Evolutionary conservation across 495 filamentous ascomycete genomes (phyloP).

Genomic region (Cercophora newfieldiana): DNA sequence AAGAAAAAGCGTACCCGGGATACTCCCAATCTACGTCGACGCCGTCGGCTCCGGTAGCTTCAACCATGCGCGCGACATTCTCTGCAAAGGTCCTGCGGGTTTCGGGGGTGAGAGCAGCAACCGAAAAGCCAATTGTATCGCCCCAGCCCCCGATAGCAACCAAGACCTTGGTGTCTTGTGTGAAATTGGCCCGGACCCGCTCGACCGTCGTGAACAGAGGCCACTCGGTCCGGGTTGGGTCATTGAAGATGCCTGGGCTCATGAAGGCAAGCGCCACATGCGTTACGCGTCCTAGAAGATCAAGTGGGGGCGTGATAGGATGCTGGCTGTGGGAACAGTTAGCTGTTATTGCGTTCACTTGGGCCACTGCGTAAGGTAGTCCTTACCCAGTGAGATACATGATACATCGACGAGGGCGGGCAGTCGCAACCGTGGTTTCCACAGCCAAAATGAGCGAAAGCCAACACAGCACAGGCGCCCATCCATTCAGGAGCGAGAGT

Average conservation of each 20-base stretch:
- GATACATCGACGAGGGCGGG: conserved; percentile 44
- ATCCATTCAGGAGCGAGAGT: background rate
- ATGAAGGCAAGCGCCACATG: conserved; percentile 73
- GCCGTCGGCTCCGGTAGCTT: conserved; percentile 61
- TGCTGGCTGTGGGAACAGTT: conserved; percentile 46
- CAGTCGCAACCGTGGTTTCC: conserved; percentile 14
- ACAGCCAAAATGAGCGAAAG: conserved; percentile 22
- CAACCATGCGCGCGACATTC: conserved; percentile 65
- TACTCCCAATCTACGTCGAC: conserved; percentile 83
- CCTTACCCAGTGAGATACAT: conserved; percentile 62
- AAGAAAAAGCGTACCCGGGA: conserved; percentile 52
- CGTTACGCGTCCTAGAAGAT: conserved; percentile 51
- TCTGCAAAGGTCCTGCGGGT: conserved; percentile 59
- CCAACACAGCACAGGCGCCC: conserved; percentile 16
- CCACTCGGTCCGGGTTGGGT: conserved; percentile 46
- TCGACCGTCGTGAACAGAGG: conserved; percentile 62
- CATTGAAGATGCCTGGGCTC: conserved; percentile 60
- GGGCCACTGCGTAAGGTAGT: background rate
- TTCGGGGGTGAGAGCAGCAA: conserved; percentile 54
- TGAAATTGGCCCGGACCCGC: conserved; percentile 58
- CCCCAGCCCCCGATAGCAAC: conserved; percentile 77
- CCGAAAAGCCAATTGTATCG: conserved; percentile 62
- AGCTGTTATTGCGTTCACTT: background rate
- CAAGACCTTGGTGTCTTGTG: conserved; percentile 61
- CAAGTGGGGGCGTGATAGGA: conserved; percentile 46